Evolutionary conservation across 2,329 filamentous ascomycete genomes (phyloP), one percentile per base, ranked within the genome.

Genomic region (Chrysosphaeria jannelii): DNA sequence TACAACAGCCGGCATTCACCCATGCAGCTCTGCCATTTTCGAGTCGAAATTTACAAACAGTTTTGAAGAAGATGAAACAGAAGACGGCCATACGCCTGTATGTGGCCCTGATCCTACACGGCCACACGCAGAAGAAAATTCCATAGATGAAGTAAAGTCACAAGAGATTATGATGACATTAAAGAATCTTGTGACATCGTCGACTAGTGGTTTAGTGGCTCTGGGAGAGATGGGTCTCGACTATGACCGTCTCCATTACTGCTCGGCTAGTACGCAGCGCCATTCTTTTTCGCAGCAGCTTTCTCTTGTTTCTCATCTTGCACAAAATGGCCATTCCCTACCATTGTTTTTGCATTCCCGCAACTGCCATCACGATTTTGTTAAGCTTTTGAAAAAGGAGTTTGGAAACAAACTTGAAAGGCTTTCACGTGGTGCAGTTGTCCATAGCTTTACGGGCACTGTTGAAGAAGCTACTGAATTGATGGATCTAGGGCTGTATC

Each of bases 151-250:
- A 3, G 35, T 33, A 26, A 50, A 48, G 35, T 56, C 56, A 3
- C 35, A 38, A 8, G 36, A 41, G 20, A 51, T 59, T 37, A 51
- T 78, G 12, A 30, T 44, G 1, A 52, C 59, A 14, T 54, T 93
- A n/a, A 53, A 53, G 21, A 38, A 46, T 5, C 48, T 91, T 3
- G 60, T 79, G 4, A 37, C 55, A 3, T 45, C 60, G 17, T 57
- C 62, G 1, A 18, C 7, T n/a, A 18, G 7, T 7, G 61, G 60
- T 10, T 53, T 72, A 19, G 66, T 75, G 1, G 81, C 85, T 5
- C 78, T 91, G 40, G 85, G 85, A 23, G 85, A 97, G 44, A 76
- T 97, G 30, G 85, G 85, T 2, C 66, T 97, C 4, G 85, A 97
- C 46, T 97, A 93, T 39, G 85, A 97, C 46, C 64, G 85, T 2